These are phyloP conservation scores for Torulaspora maleeae DNA, from an alignment of 805 yeast species.

Conservation along the genomic window DNA sequence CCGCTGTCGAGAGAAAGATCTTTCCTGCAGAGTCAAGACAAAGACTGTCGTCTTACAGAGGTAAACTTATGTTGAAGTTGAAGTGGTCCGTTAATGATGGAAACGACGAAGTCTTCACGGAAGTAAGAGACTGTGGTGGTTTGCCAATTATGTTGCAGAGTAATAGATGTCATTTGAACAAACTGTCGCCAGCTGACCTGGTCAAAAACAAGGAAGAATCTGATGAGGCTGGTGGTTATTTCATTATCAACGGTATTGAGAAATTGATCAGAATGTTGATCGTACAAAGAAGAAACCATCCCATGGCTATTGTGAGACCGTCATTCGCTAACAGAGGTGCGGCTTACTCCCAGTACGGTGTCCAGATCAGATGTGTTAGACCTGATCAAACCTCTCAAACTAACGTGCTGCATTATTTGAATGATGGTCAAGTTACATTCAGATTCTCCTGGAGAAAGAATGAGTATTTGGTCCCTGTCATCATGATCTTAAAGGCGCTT, in stretches of 20 bases:
- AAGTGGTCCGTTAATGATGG: constrained; percentile 87
- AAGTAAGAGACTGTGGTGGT: constrained; percentile 85
- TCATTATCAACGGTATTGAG: constrained; percentile 94
- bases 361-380: constrained; percentile 89
- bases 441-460: constrained; percentile 96
- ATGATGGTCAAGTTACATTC: constrained; percentile 94
- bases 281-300: constrained; percentile 96
- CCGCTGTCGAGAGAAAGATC: constrained; percentile 69
- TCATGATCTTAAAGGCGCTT: constrained; percentile 87
- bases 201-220: constrained; percentile 80
- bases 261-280: constrained; percentile 94
- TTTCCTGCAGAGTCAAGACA: constrained; percentile 89
- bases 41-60: constrained; percentile 76
- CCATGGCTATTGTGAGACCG: constrained; percentile 96
- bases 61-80: constrained; percentile 71
- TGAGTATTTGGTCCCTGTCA: constrained; percentile 89
- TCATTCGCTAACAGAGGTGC: constrained; percentile 94
- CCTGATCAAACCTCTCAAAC: constrained; percentile 98
- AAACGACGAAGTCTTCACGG: constrained; percentile 57
- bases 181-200: constrained; percentile 74
- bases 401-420: constrained; percentile 91
- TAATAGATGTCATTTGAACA: constrained; percentile 87
- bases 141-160: constrained; percentile 88
- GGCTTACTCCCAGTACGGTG: constrained; percentile 81
- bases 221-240: constrained; percentile 96